Evolutionary conservation across 257 asterid species (phyloP).

Genomic region (Salvia miltiorrhiza): DNA sequence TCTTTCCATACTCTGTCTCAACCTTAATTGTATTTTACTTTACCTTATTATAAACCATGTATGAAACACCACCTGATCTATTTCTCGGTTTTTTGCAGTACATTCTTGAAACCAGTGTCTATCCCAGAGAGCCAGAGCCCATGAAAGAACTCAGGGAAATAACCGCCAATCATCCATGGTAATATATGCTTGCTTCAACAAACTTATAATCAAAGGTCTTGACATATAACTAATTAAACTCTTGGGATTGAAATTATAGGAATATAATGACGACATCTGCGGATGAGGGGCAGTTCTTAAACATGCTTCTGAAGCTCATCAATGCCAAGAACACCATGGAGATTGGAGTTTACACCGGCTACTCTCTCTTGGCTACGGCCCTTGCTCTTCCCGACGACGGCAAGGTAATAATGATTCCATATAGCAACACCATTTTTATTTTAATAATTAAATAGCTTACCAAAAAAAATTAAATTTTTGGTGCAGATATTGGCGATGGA

Average conservation of each 20-base stretch:
- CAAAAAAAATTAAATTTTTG: conserved; percentile 7
- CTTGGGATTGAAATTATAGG: conserved; percentile 34
- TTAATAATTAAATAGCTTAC: too few species aligned
- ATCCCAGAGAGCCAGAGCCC: conserved; percentile 82
- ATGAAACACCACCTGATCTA: too few species aligned
- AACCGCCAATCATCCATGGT: conserved; percentile 94
- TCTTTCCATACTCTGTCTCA: too few species aligned
- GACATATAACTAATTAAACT: too few species aligned
- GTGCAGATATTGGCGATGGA: conserved; percentile 95
- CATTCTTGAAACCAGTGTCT: conserved; percentile 84
- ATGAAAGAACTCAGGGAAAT: conserved; percentile 88
- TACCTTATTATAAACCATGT: too few species aligned
- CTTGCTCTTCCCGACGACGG: conserved; percentile 84
- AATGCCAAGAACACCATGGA: conserved; percentile 93
- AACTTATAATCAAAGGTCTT: too few species aligned
- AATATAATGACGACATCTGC: conserved; percentile 87
- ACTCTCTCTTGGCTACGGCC: conserved; percentile 82
- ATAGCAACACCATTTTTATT: too few species aligned
- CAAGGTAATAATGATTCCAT: conserved; percentile 40
- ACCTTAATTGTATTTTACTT: too few species aligned
- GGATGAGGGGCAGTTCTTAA: conserved; percentile 84
- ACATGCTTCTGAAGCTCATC: conserved; percentile 77
- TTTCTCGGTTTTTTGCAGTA: conserved; percentile 57
- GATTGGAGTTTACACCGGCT: conserved; percentile 91
- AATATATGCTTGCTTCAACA: background rate